Percentiles rank a stretch among this genome's conserved stretches.
Evolutionary conservation across 306 rosid species (phyloP).

Genomic region (Pterocarpus santalinus): DNA sequence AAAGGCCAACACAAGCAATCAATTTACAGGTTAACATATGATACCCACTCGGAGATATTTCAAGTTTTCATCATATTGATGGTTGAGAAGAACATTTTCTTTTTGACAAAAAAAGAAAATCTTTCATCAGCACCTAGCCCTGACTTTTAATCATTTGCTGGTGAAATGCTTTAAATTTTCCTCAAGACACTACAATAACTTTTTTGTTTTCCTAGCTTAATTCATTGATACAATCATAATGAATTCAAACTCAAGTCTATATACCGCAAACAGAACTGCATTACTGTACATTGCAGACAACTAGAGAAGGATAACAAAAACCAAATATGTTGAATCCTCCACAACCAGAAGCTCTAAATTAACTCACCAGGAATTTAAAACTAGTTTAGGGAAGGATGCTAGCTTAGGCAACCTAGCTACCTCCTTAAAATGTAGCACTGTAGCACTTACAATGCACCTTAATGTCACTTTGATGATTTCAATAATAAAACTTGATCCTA

Average conservation of each 20-base stretch:
- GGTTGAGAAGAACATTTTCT: neutral
- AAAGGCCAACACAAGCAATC: constrained; percentile 12
- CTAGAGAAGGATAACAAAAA: neutral
- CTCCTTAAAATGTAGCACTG: neutral
- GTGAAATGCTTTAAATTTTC: neutral
- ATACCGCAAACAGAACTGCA: constrained; percentile 22
- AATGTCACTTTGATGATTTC: constrained; percentile 1
- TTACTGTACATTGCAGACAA: constrained; percentile 5
- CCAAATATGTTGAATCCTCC: constrained; percentile 35
- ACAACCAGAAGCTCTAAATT: neutral
- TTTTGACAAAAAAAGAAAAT: neutral
- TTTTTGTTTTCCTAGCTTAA: constrained; percentile 21
- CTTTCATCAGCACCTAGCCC: constrained; percentile 20
- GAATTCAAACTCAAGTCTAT: neutral
- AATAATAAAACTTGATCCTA: neutral
- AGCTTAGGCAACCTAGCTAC: constrained; percentile 2
- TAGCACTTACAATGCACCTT: neutral
- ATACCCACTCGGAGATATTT: neutral
- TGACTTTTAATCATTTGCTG: neutral
- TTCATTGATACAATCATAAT: neutral
- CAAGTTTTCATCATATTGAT: neutral
- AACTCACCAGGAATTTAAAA: constrained; percentile 16
- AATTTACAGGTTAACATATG: constrained; percentile 8
- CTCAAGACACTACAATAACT: constrained; percentile 10
- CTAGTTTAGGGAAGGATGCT: neutral